Conservation (phyloP, 345 rosid genomes). For the Capsella bursapastoris region DNA sequence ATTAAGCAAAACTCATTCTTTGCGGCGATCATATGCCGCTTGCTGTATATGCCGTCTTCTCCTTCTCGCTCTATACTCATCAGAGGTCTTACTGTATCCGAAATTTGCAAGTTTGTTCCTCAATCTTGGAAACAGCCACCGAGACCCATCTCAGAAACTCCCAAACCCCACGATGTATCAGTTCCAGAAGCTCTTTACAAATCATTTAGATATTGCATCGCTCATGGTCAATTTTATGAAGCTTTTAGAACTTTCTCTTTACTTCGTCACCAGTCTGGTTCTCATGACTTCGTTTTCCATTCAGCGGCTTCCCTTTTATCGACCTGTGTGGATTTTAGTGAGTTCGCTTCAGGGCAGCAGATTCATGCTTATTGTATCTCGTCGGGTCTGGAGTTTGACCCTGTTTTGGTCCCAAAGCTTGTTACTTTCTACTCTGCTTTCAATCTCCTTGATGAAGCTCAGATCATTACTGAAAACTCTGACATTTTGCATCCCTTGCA, state of each 20-base stretch:
- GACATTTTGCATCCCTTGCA: slow-evolving; percentile 51
- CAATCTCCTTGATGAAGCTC: slow-evolving; percentile 52
- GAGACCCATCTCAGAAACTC: slow-evolving; percentile 24
- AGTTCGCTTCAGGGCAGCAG: slow-evolving; percentile 56
- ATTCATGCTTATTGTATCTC: slow-evolving; percentile 60
- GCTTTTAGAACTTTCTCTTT: slow-evolving; percentile 55
- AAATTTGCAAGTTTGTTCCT: slow-evolving; percentile 55
- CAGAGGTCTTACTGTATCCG: slow-evolving; percentile 49
- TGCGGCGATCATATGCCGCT: slow-evolving; percentile 32
- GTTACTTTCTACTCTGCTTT: slow-evolving; percentile 63
- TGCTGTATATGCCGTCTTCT: slow-evolving; percentile 67
- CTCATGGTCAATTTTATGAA: slow-evolving; percentile 49
- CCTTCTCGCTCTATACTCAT: slow-evolving; percentile 37
- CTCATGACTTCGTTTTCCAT: slow-evolving; percentile 40
- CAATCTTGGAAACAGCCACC: slow-evolving; percentile 50
- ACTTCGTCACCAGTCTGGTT: slow-evolving; percentile 41
- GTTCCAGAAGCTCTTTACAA: slow-evolving; percentile 51
- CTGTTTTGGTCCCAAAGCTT: slow-evolving; percentile 66
- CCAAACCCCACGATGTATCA: slow-evolving; percentile 29
- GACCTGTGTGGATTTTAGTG: slow-evolving; percentile 48
- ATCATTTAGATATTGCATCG: slow-evolving; percentile 48
- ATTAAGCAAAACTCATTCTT: slow-evolving; percentile 15
- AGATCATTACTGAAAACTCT: slow-evolving; percentile 49
- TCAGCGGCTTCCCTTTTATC: slow-evolving; percentile 57
- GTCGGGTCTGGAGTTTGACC: slow-evolving; percentile 62